These are phyloP conservation scores for Karstenula rhodostoma DNA, from an alignment of 2,329 filamentous ascomycete genomes.

Conservation along the genomic window DNA sequence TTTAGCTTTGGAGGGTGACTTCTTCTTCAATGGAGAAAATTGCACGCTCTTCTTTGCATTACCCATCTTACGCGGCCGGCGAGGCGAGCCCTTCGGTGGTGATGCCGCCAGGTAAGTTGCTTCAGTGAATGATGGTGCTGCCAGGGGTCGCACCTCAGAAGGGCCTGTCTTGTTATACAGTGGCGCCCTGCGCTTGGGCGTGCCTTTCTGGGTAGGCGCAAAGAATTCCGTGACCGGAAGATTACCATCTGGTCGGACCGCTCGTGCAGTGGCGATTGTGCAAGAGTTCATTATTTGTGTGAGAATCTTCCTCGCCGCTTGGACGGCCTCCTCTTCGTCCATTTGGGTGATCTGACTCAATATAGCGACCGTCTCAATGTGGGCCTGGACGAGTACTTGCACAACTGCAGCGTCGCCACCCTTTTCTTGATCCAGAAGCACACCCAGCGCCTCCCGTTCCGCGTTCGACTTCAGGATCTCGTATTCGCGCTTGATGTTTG, in stretches of 20 bases:
- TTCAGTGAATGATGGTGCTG: conserved; percentile 41
- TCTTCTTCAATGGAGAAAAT: conserved; percentile 85
- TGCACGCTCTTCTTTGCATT: conserved; percentile 73
- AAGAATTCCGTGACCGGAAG: conserved; percentile 70
- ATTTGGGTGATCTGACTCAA: conserved; percentile 83
- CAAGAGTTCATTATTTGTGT: conserved; percentile 80
- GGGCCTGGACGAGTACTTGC: conserved; percentile 84
- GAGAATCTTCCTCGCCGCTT: conserved; percentile 79
- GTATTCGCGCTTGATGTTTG: conserved; percentile 79
- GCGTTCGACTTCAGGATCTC: conserved; percentile 86
- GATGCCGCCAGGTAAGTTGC: conserved; percentile 57
- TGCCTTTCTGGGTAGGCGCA: conserved; percentile 75
- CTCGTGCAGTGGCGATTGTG: conserved; percentile 76
- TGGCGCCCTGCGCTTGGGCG: conserved; percentile 74
- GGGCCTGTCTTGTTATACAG: conserved; percentile 57
- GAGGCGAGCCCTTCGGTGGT: conserved; percentile 80
- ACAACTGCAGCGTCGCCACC: conserved; percentile 78
- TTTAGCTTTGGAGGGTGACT: conserved; percentile 68
- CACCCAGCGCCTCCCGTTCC: conserved; percentile 77
- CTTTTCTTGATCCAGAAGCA: conserved; percentile 85
- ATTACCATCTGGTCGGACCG: conserved; percentile 88
- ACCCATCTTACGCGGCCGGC: conserved; percentile 70
- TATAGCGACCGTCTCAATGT: conserved; percentile 89
- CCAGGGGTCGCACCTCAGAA: conserved; percentile 55
- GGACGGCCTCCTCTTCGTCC: conserved; percentile 82